phyloP scores from a whole-genome alignment of 139 green algal genomes.

The Chlorella sp. region DNA sequence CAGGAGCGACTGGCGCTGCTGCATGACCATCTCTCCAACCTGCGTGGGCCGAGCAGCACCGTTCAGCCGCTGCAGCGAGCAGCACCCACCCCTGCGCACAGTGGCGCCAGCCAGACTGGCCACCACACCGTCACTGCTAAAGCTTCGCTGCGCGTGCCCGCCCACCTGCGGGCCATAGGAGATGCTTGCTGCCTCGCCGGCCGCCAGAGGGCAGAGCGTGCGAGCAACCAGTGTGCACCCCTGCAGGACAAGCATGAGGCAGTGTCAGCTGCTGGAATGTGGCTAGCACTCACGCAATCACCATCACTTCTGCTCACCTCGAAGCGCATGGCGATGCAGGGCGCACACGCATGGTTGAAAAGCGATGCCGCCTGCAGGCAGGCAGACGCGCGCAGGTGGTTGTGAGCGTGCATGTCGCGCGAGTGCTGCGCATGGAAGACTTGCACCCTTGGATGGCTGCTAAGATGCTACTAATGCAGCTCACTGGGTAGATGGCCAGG shows the following conservation, averaged over 20 bases:
- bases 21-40: slow-evolving; percentile 21
- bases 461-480: no score
- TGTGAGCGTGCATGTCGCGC: no score
- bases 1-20: slow-evolving; percentile 23
- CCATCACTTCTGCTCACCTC: neutral
- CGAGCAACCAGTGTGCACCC: slow-evolving; percentile 6
- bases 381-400: neutral
- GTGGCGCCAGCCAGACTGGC: no score
- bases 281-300: no score
- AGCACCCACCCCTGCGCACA: no score
- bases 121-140: no score
- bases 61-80: no score
- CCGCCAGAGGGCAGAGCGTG: neutral
- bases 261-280: no score
- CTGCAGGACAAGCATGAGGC: neutral
- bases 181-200: slow-evolving; percentile 21
- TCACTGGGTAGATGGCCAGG: slow-evolving; percentile 35
- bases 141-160: neutral
- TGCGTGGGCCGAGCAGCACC: no score
- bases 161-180: slow-evolving; percentile 33
- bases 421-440: no score
- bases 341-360: slow-evolving; percentile 39
- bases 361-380: slow-evolving; percentile 1
- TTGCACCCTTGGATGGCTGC: no score
- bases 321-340: slow-evolving; percentile 40